Percentiles rank a stretch among this genome's conserved stretches.
phyloP scores from a whole-genome alignment of 768 basidiomycete species.

The Mycena sanguinolenta region DNA sequence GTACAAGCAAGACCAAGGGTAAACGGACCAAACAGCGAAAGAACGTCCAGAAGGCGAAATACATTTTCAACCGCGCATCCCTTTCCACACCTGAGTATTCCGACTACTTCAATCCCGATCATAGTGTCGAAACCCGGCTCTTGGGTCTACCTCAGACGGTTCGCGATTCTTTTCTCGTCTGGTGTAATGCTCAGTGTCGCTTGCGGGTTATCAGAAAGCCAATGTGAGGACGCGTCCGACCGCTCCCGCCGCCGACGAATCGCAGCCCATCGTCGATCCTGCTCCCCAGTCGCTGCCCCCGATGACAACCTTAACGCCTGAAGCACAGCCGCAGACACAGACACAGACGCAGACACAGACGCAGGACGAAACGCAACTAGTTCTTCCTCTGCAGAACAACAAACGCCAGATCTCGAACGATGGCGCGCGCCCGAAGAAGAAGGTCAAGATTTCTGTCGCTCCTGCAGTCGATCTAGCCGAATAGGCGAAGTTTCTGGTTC shows the following conservation, averaged over 20 bases:
- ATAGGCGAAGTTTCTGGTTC: constrained; percentile 46
- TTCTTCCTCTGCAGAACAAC: constrained; percentile 38
- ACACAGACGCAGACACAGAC: constrained; percentile 61
- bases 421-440: constrained; percentile 62
- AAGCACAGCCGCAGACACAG: constrained; percentile 32
- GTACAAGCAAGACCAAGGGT: constrained; percentile 53
- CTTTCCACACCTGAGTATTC: constrained; percentile 62
- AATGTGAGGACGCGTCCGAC: constrained; percentile 30
- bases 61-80: constrained; percentile 66
- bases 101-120: constrained; percentile 79
- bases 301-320: constrained; percentile 12
- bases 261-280: neutral
- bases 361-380: constrained; percentile 54
- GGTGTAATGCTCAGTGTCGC: neutral
- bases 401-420: constrained; percentile 39
- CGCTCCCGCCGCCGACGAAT: constrained; percentile 9
- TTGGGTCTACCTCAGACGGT: constrained; percentile 74
- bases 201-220: constrained; percentile 38
- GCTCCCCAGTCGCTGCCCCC: constrained; percentile 22
- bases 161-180: constrained; percentile 32
- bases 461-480: constrained; percentile 82
- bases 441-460: constrained; percentile 79
- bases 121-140: constrained; percentile 69
- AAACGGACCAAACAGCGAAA: constrained; percentile 62
- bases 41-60: constrained; percentile 68